Percentiles rank a stretch among this genome's conserved stretches.
Evolutionary conservation across 1,284 basidiomycete genomes (phyloP).

Genomic region (Trichosporon sp.): DNA sequence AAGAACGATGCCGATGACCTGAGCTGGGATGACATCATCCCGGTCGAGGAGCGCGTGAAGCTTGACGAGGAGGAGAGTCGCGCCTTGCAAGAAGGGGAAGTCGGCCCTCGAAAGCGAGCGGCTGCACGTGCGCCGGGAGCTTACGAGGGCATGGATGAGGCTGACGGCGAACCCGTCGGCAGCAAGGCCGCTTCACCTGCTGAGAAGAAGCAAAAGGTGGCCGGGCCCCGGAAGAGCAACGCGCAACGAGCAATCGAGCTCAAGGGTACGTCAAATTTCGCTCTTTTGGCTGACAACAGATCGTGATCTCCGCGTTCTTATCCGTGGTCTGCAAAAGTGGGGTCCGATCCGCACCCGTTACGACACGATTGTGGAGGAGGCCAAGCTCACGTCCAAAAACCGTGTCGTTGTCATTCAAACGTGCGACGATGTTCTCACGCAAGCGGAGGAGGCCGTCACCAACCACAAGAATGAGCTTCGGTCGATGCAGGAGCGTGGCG

Average conservation of each 20-base stretch:
- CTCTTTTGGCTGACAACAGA: constrained; percentile 58
- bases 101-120: constrained; percentile 68
- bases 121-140: constrained; percentile 71
- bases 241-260: constrained; percentile 94
- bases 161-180: constrained; percentile 65
- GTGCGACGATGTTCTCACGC: constrained; percentile 86
- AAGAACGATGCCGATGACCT: constrained; percentile 79
- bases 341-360: constrained; percentile 95
- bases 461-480: constrained; percentile 81
- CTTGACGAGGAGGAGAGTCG: constrained; percentile 74
- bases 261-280: constrained; percentile 60
- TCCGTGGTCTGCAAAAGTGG: constrained; percentile 95
- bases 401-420: constrained; percentile 87
- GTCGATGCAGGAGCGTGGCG: constrained; percentile 73
- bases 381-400: constrained; percentile 95
- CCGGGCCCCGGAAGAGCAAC: constrained; percentile 61
- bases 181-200: constrained; percentile 59
- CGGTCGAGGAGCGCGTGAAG: constrained; percentile 83
- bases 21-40: constrained; percentile 99
- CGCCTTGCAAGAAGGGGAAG: constrained; percentile 60
- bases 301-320: constrained; percentile 91
- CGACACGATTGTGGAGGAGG: constrained; percentile 87
- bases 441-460: constrained; percentile 80
- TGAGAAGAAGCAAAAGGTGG: constrained; percentile 48
- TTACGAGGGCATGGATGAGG: constrained; percentile 88